These are phyloP conservation scores for Ogataea parapolymorpha DNA, from an alignment of 805 yeast genomes.

Conservation along the genomic window DNA sequence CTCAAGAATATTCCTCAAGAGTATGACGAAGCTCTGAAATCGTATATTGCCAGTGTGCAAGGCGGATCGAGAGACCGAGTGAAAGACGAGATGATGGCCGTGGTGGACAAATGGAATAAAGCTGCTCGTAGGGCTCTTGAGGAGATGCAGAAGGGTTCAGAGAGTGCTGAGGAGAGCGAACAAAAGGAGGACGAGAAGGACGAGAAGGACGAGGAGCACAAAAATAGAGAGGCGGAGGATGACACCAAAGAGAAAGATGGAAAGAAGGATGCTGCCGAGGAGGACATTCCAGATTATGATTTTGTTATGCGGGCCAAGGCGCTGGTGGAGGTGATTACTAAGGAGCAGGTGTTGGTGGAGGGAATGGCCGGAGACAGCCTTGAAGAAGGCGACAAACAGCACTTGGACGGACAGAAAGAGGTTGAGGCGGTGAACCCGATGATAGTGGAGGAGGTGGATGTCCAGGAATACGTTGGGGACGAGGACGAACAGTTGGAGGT, in stretches of 20 bases:
- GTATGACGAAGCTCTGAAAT: constrained; percentile 48
- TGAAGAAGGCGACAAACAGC: constrained; percentile 1
- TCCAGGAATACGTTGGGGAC: constrained; percentile 31
- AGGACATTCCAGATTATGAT: constrained; percentile 32
- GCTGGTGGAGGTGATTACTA: constrained; percentile 35
- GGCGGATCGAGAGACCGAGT: constrained; percentile 68
- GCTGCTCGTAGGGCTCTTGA: constrained; percentile 41
- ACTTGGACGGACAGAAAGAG: constrained; percentile 2
- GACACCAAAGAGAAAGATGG: constrained; percentile 9
- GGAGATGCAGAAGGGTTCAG: constrained; percentile 33
- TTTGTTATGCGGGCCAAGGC: constrained; percentile 41
- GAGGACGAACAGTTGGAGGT: constrained; percentile 26
- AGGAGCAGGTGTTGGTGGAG: constrained; percentile 33
- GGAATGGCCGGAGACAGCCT: constrained; percentile 27
- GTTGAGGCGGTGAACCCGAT: constrained; percentile 18
- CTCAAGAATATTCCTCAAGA: constrained; percentile 47
- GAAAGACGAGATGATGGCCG: constrained; percentile 43
- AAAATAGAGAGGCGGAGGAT: not conserved
- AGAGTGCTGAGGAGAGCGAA: constrained; percentile 13
- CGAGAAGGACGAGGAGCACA: constrained; percentile 15
- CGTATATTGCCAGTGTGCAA: constrained; percentile 58
- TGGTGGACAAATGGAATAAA: constrained; percentile 56
- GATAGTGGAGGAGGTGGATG: constrained; percentile 44
- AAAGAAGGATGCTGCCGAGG: constrained; percentile 15
- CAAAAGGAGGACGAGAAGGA: constrained; percentile 29